phyloP scores from a whole-genome alignment of 2,329 filamentous ascomycete genomes.

The Polychaeton citri region DNA sequence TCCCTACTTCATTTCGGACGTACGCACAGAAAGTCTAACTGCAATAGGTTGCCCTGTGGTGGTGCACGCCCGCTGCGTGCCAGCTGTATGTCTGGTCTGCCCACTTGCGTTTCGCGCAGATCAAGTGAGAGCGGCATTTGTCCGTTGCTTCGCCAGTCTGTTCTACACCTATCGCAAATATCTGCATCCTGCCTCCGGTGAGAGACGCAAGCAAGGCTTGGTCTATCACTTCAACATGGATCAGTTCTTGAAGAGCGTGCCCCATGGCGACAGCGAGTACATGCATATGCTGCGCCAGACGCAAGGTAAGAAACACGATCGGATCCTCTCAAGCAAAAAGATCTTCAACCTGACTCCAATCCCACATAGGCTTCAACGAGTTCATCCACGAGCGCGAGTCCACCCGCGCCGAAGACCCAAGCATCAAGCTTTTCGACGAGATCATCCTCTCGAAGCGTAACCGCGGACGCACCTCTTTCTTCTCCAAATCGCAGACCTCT shows the following conservation, averaged over 20 bases:
- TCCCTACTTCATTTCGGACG: constrained; percentile 6
- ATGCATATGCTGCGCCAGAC: constrained; percentile 51
- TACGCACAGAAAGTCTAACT: constrained; percentile 1
- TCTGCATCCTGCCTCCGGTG: constrained; percentile 43
- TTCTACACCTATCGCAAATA: constrained; percentile 57
- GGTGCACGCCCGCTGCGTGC: constrained; percentile 46
- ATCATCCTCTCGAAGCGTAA: constrained; percentile 69
- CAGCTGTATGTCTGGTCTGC: constrained; percentile 50
- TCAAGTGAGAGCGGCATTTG: constrained; percentile 54
- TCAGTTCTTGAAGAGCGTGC: constrained; percentile 50
- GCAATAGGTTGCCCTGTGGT: constrained; percentile 39
- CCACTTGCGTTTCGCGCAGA: constrained; percentile 54
- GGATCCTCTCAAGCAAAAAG: no score
- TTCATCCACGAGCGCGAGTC: constrained; percentile 74
- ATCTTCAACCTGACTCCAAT: no score
- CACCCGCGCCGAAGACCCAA: constrained; percentile 46
- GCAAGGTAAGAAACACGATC: constrained; percentile 41
- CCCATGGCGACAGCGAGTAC: constrained; percentile 51
- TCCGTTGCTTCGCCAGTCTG: constrained; percentile 54
- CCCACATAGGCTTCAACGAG: constrained; percentile 53
- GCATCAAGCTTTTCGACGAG: constrained; percentile 68
- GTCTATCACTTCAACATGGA: constrained; percentile 55
- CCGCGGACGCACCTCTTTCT: constrained; percentile 51
- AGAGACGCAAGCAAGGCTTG: constrained; percentile 49
- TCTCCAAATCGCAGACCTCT: constrained; percentile 45